These are phyloP conservation scores for Exophiala bonariae DNA, from an alignment of 2,329 filamentous ascomycete species.

Conservation along the genomic window DNA sequence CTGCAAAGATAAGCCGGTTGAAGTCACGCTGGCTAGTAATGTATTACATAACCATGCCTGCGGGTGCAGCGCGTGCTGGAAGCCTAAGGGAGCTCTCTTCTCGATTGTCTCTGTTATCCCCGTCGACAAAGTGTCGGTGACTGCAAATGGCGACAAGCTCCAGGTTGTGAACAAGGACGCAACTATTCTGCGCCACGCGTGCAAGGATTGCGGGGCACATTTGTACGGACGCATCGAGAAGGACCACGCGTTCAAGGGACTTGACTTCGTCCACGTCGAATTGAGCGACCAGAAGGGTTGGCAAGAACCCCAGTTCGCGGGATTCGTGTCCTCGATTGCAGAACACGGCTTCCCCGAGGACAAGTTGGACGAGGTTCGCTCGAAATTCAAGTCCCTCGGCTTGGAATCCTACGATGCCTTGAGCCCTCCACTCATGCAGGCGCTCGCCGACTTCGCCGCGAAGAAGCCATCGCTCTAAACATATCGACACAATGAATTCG, in stretches of 20 bases:
- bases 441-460: constrained; percentile 56
- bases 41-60: constrained; percentile 70
- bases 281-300: constrained; percentile 62
- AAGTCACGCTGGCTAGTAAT: constrained; percentile 58
- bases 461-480: constrained; percentile 41
- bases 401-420: constrained; percentile 65
- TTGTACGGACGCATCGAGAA: constrained; percentile 65
- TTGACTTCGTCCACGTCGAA: constrained; percentile 70
- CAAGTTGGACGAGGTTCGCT: constrained; percentile 56
- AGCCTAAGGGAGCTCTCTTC: constrained; percentile 64
- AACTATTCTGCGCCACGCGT: constrained; percentile 62
- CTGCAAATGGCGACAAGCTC: constrained; percentile 60
- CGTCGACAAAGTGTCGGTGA: constrained; percentile 54
- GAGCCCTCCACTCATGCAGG: constrained; percentile 64
- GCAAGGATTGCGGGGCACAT: constrained; percentile 61
- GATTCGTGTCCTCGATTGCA: constrained; percentile 67
- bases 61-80: constrained; percentile 73
- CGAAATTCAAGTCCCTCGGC: constrained; percentile 54
- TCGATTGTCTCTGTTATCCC: constrained; percentile 64
- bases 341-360: constrained; percentile 64
- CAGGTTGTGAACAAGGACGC: constrained; percentile 56
- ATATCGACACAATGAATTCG: too few species aligned
- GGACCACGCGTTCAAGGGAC: constrained; percentile 66
- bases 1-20: constrained; percentile 57
- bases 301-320: constrained; percentile 71